Base-by-base conservation (phyloP, 192 early-diverging fungal genomes). In the Umbelopsis isabellina region DNA sequence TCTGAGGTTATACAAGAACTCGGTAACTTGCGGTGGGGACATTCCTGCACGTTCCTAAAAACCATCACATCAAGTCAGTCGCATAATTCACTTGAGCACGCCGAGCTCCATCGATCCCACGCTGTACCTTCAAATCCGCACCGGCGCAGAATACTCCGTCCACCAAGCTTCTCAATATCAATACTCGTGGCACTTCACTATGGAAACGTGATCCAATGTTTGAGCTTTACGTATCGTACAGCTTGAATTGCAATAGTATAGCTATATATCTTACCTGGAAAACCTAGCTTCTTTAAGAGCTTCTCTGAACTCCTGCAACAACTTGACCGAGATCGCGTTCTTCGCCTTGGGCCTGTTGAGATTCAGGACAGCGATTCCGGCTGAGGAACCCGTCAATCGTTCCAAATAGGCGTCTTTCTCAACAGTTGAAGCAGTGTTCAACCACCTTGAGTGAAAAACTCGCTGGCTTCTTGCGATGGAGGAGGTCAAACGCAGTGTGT, bases 81-180 rank as follows among this genome's bases (percentile, higher is more conserved):
- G 23, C 5, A 3, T 25, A 53, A 10, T 12, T 1, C 12, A 30
- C 1, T 30, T n/a, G 12, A 7, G 2, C 22, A 12, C 48, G 23
- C 23, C 27, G 1, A 25, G 4, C 15, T 11, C 22, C 1, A 3
- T 2, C 1, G 2, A 65, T 37, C 49, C 15, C 27, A 35, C 30
- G 15, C 5, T 33, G 65, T 85, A 89, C 91, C 81, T 96, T 97
- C 72, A 98, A 79, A 79, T 98, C 97, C 1, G 97, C 97, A 35
- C 97, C 97, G 3, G 95, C 93, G 78, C 95, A 98, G 75, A 98
- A 98, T 25, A 93, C 93, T 5, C 89, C 80, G 30, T 89, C 80
- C 2, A 97, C 95, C 21, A 84, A 48, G 79, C 92, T 93, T 66
- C 88, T 87, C 55, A 98, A 37, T 50, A 97, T 82, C 16, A 98